These are phyloP conservation scores for Irpex rosettiformis DNA, from an alignment of 1,284 basidiomycete genomes.

Conservation along the genomic window DNA sequence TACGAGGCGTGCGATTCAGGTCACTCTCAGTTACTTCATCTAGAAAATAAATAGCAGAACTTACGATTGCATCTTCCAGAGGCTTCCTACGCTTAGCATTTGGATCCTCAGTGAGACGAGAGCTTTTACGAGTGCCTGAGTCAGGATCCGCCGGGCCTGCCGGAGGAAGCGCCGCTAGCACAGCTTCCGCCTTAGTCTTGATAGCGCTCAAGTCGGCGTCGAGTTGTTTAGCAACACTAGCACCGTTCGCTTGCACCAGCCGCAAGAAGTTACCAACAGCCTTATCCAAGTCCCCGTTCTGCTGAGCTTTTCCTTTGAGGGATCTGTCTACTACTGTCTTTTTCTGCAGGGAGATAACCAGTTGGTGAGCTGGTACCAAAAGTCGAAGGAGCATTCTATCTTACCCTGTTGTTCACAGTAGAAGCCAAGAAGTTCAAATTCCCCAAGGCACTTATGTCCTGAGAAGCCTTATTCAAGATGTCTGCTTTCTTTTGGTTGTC, in stretches of 20 bases:
- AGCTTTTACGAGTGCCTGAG: neutral
- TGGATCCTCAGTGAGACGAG: neutral
- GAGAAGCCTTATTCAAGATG: neutral
- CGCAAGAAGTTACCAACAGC: constrained; percentile 11
- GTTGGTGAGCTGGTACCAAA: neutral
- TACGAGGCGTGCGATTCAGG: neutral
- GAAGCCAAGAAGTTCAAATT: constrained; percentile 8
- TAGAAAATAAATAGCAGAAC: neutral
- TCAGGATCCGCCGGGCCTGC: neutral
- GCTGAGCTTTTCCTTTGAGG: constrained; percentile 1
- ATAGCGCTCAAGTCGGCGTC: constrained; percentile 6
- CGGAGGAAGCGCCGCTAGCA: neutral
- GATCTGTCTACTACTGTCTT: constrained; percentile 6
- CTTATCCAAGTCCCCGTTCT: neutral
- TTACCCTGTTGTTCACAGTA: constrained; percentile 4
- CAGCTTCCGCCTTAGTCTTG: neutral
- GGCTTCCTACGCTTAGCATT: neutral
- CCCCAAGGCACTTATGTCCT: constrained; percentile 6
- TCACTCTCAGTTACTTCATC: neutral
- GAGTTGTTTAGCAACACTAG: neutral
- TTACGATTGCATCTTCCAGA: neutral
- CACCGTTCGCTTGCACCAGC: neutral
- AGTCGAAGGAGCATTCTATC: neutral
- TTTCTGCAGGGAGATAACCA: constrained; percentile 1
- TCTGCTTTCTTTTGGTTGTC: neutral